Evolutionary conservation across 75 land plant genomes (phyloP).

Genomic region (Larix kaempferi): DNA sequence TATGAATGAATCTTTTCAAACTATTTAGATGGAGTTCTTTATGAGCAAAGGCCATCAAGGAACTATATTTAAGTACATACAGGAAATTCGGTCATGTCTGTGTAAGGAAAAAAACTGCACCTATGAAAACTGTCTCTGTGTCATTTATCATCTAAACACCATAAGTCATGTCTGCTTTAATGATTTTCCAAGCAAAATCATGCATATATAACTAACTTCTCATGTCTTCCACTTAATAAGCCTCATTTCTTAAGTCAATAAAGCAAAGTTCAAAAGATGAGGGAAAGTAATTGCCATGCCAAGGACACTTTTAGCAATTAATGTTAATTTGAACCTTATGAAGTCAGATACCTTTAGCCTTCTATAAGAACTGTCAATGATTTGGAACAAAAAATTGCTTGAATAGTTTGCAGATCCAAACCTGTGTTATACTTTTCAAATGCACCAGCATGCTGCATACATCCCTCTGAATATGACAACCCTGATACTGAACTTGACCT

Average conservation of each 20-base stretch:
- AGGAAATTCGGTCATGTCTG: neutral
- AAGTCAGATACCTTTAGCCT: neutral
- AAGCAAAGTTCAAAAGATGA: neutral
- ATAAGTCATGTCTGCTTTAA: neutral
- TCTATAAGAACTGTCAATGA: neutral
- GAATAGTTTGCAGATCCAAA: constrained; percentile 2
- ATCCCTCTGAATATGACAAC: constrained; percentile 34
- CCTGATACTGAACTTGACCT: constrained; percentile 38
- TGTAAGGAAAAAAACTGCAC: neutral
- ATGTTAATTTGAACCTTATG: neutral
- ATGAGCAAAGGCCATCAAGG: neutral
- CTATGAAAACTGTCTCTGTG: neutral
- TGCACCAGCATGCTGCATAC: constrained; percentile 9
- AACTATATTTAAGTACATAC: neutral
- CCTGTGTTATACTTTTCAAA: constrained; percentile 13
- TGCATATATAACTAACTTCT: neutral
- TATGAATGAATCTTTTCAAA: neutral
- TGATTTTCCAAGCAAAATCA: neutral
- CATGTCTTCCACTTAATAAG: neutral
- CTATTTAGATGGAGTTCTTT: neutral
- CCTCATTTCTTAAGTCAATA: neutral
- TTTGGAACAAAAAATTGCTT: neutral
- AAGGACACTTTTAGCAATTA: neutral
- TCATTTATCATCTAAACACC: neutral
- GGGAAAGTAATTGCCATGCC: neutral